Base-by-base conservation (phyloP, 768 basidiomycete genomes). In the Termitomyces eurrhizus region DNA sequence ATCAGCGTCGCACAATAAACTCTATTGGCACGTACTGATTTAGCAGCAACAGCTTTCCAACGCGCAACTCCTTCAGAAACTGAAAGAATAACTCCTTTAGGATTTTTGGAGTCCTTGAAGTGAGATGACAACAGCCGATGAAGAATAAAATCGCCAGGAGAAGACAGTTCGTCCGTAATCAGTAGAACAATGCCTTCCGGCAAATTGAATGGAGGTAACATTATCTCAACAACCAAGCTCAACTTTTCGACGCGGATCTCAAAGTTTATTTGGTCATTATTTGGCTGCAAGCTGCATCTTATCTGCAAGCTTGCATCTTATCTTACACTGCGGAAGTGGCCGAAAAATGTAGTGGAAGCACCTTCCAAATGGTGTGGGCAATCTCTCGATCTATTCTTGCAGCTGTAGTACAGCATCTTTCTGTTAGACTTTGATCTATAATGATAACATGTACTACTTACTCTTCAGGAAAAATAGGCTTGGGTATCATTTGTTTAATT, bases 91-190 rank as follows among this genome's bases (percentile, higher is more conserved):
- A 87, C 71, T 45, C 78, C 77, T 50, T 69, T 73, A 1, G 64
- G 58, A 26, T 62, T 61, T 59, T 68, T 67, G 7, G 65, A 60
- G 41, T 78, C 68, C 69, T 88, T 90, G 45, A 89, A 71, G 59
- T 86, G 81, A 3, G 76, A 65, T 24, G 75, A 69, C 4, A 92
- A 64, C 48, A 77, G 72, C 12, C 77, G 77, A 62, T 90, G 85
- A 1, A 93, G 76, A 11, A 92, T 65, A 65, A 92, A 93, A 61
- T 91, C 89, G 12, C 85, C 88, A 2, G 91, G 86, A 0, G 91
- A 82, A 0, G 79, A 74, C 0, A 92, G 75, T 53, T 89, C 80
- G 65, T 93, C 91, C 7, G 89, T 88, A 7, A 93, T 77, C 0
- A 92, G 73, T 12, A 89, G 65, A 16, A 86, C 66, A 9, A 85